Base-by-base conservation (phyloP, 2,329 filamentous ascomycete species). In the Macrophomina tecta region DNA sequence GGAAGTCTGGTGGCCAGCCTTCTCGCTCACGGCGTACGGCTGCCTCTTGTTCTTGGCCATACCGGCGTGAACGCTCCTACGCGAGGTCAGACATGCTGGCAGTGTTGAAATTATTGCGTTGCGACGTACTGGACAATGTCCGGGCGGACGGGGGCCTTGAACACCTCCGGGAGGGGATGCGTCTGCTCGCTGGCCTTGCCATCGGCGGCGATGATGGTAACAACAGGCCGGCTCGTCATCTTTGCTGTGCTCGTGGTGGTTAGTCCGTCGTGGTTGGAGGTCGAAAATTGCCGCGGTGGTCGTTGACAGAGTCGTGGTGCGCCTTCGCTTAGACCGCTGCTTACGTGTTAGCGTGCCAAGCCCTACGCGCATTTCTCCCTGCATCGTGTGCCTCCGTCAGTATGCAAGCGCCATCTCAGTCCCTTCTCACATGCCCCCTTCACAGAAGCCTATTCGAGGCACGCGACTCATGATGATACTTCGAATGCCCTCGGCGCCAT, bases 1-100 rank as follows among this genome's bases (percentile, higher is more conserved):
- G 85, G 93, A 97, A 82, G 95, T 99, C 88, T 99, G 95, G 87
- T 99, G 95, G 87, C 95, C 95, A 82, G 95, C 95, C 92, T 99
- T 99, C 91, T 98, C 94, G 91, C 93, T 97, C 88, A 99, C 95
- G 80, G 95, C 90, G 85, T 99, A 99, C 77, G 95, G 94, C 87
- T 99, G 95, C 83, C 95, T 91, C 91, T 97, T 97, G 91, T 99
- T 99, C 93, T 99, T 99, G 83, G 94, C 94, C 88, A 99, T 96
- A 80, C 95, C 95, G 80, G 93, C 97, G 91, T 99, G 95, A 79
- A 98, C 89, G 74, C 83, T 83, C 82, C 86, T 88, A 77, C 75
- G 73, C 64, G 69, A 55, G 70, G 74, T 82, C 73, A 82, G 78
- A 68, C 46, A 61, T 67, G 71, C 71, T 69, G 62, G 42, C 68